phyloP scores from a whole-genome alignment of 495 filamentous ascomycete species.

The Cairneyella variabilis region DNA sequence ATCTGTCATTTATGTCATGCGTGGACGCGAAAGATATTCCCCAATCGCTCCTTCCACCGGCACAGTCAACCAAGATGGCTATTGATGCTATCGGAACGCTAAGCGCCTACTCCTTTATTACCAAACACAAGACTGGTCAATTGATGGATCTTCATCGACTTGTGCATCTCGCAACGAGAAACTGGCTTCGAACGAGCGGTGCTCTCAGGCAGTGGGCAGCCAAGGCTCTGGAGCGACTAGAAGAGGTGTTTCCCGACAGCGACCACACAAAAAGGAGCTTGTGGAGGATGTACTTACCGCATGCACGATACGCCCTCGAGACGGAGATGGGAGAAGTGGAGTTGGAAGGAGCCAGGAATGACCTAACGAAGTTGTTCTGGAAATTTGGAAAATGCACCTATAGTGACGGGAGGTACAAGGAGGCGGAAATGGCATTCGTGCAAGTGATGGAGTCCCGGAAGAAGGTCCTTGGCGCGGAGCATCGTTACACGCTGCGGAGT shows the following conservation, averaged over 20 bases:
- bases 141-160: slow-evolving; percentile 39
- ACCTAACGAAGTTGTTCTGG: background rate
- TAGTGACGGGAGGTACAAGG: background rate
- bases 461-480: slow-evolving; percentile 4
- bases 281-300: slow-evolving; percentile 35
- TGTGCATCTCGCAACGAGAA: slow-evolving; percentile 40
- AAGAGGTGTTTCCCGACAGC: slow-evolving; percentile 29
- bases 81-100: slow-evolving; percentile 35
- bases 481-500: no score
- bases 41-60: slow-evolving; percentile 9
- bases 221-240: slow-evolving; percentile 28
- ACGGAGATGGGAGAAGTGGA: background rate
- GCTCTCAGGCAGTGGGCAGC: slow-evolving; percentile 26
- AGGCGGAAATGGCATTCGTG: background rate
- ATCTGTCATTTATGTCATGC: slow-evolving; percentile 20
- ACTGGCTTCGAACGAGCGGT: slow-evolving; percentile 33
- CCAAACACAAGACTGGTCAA: background rate
- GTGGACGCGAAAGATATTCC: slow-evolving; percentile 19
- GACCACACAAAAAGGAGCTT: slow-evolving; percentile 28
- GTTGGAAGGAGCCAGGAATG: background rate
- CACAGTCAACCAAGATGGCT: slow-evolving; percentile 1
- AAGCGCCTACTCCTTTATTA: slow-evolving; percentile 39
- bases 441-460: slow-evolving; percentile 1
- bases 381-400: background rate
- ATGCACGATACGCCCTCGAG: slow-evolving; percentile 30